Percentiles rank a stretch among this genome's conserved stretches.
These are phyloP conservation scores for Aspergillus thermomutatus DNA, from an alignment of 2,329 filamentous ascomycete species.

Conservation along the genomic window DNA sequence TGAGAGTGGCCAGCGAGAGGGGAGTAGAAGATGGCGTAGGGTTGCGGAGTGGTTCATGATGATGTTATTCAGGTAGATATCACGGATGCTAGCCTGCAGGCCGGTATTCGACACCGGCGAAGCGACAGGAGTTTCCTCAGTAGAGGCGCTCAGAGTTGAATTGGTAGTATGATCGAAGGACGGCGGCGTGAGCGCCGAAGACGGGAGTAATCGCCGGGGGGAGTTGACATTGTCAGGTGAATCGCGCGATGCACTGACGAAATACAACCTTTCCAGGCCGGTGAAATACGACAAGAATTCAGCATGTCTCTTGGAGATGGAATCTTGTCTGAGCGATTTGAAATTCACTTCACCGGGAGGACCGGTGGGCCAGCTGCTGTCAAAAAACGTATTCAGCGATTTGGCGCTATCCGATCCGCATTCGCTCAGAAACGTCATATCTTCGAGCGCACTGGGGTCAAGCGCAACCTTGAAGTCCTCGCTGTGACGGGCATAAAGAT, in stretches of 20 bases:
- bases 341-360: constrained; percentile 35
- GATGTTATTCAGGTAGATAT: constrained; percentile 52
- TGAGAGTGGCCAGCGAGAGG: constrained; percentile 53
- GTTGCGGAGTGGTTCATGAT: constrained; percentile 49
- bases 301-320: constrained; percentile 44
- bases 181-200: constrained; percentile 28
- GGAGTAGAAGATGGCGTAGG: constrained; percentile 56
- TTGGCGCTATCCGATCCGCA: constrained; percentile 42
- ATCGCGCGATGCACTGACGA: constrained; percentile 42
- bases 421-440: constrained; percentile 54
- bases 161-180: constrained; percentile 14
- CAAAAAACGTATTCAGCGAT: constrained; percentile 50
- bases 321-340: constrained; percentile 50
- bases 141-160: constrained; percentile 18
- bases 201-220: constrained; percentile 18
- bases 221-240: constrained; percentile 32
- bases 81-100: constrained; percentile 32
- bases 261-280: constrained; percentile 51
- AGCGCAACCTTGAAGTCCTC: constrained; percentile 46
- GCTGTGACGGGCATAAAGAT: constrained; percentile 54
- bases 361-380: constrained; percentile 50
- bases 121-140: constrained; percentile 21
- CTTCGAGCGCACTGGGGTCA: constrained; percentile 40
- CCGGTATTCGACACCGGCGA: constrained; percentile 12
- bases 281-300: constrained; percentile 41